Percentiles rank a stretch among this genome's conserved stretches.
Evolutionary conservation across 1,284 basidiomycete species (phyloP).

Genomic region (Baeospora myosura): DNA sequence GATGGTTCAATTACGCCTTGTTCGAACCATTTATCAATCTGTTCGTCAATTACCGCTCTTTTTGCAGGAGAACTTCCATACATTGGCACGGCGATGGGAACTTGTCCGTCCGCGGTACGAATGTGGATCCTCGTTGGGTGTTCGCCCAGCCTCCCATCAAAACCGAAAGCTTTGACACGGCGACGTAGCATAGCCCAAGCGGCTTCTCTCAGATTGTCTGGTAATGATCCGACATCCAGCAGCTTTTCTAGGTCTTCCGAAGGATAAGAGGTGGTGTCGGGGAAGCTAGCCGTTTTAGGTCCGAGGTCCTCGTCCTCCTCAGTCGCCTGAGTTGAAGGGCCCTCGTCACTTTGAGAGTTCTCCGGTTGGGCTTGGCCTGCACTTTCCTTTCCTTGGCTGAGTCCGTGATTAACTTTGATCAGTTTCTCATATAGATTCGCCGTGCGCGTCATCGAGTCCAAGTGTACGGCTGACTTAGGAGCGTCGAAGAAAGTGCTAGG

Average conservation of each 20-base stretch:
- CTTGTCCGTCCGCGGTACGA: neutral
- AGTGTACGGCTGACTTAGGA: neutral
- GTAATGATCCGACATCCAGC: neutral
- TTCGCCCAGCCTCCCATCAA: neutral
- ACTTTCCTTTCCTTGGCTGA: neutral
- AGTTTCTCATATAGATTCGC: neutral
- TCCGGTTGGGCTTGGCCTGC: neutral
- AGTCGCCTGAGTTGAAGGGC: neutral
- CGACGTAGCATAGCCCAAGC: neutral
- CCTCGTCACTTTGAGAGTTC: neutral
- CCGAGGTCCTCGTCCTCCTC: neutral
- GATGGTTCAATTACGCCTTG: neutral
- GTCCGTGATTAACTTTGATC: neutral
- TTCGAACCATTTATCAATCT: conserved; percentile 16
- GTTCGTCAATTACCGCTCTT: too few relatives aligned
- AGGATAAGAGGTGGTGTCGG: neutral
- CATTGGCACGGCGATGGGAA: neutral
- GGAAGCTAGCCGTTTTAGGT: neutral
- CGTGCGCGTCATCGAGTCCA: neutral
- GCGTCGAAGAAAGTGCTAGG: neutral
- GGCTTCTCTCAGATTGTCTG: neutral
- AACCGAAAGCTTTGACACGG: neutral
- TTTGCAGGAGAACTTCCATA: conserved; percentile 18
- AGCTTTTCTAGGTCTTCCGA: neutral
- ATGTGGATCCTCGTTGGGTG: neutral